Conservation (phyloP, 441 rosid genomes). For the Populus hybrid region DNA sequence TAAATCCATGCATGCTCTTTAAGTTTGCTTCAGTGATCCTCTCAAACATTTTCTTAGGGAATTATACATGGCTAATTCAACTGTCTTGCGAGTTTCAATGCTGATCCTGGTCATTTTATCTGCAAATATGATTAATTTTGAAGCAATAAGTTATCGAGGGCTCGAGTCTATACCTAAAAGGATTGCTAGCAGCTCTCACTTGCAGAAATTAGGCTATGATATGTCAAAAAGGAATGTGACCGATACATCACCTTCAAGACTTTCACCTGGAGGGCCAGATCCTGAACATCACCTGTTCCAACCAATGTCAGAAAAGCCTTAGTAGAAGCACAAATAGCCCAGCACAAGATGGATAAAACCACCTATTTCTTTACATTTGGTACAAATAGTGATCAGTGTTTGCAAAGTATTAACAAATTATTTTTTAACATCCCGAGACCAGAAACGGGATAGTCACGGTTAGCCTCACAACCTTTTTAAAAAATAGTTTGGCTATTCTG, state of each 20-base stretch:
- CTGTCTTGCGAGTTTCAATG: not conserved
- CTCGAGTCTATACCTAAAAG: conserved; percentile 12
- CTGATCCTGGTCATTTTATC: conserved; percentile 26
- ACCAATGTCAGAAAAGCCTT: conserved; percentile 29
- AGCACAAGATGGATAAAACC: too few species aligned
- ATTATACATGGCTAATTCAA: conserved; percentile 24
- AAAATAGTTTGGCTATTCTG: too few species aligned
- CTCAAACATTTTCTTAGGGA: not conserved
- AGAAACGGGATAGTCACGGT: too few species aligned
- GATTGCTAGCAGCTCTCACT: conserved; percentile 18
- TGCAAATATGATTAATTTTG: conserved; percentile 8
- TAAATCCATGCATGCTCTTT: conserved; percentile 5
- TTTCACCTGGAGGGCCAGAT: conserved; percentile 42
- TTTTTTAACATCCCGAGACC: too few species aligned
- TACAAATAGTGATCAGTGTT: too few species aligned
- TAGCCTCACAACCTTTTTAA: too few species aligned
- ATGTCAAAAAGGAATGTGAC: conserved; percentile 16
- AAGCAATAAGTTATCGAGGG: conserved; percentile 17
- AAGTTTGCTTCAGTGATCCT: not conserved
- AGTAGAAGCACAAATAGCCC: not conserved
- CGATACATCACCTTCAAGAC: conserved; percentile 7
- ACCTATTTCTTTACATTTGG: too few species aligned
- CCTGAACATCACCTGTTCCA: conserved; percentile 27
- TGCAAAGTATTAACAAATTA: too few species aligned
- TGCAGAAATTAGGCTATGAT: conserved; percentile 24